Base-by-base conservation (phyloP, 257 asterid species). In the Solanum corneliomulleri region DNA sequence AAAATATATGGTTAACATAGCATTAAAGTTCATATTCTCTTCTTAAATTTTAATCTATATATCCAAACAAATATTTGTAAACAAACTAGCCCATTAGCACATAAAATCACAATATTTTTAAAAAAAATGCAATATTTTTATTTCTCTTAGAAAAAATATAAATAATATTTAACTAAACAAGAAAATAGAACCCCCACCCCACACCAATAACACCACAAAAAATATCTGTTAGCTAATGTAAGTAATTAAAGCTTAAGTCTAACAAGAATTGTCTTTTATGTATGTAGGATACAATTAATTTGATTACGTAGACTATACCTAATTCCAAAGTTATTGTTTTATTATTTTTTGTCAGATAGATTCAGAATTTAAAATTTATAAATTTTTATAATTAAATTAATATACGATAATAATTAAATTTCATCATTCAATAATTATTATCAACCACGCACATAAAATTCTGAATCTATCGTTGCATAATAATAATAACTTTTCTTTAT, bases 301-400 rank as follows among this genome's bases (percentile, higher is more conserved):
- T 77, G 83, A 77, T 77, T 77, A 77, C 83, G 39, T 77, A 44
- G 83, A 77, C 39, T 14, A 45, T 9, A 77, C 84, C 41, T 78
- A 78, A 78, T 45, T 3, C 41, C 41, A 35, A 44, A 45, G 25
- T 44, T 45, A 45, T 8, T 78, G 25, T 14, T 25, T 45, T 5
- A 77, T 4, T 27, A 1, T 7, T 45, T 78, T 13, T 44, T 2
- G 11, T 5, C 4, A 7, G 1, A 4, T 14, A 0, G 8, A 25
- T 66, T n/a, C 4, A 12, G 2, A 66, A 66, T 25, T 66, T 27
- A 25, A 66, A 66, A 6, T 68, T 3, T 68, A 29, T 68, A 9
- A 27, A 0, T 68, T 68, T 27, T 0, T 27, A 68, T 0, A 27
- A 27, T 2, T 1, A 13, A 3, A 12, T 68, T 6, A 27, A 68